Conservation (phyloP, 257 asterid species). For the Phtheirospermum japonicum region DNA sequence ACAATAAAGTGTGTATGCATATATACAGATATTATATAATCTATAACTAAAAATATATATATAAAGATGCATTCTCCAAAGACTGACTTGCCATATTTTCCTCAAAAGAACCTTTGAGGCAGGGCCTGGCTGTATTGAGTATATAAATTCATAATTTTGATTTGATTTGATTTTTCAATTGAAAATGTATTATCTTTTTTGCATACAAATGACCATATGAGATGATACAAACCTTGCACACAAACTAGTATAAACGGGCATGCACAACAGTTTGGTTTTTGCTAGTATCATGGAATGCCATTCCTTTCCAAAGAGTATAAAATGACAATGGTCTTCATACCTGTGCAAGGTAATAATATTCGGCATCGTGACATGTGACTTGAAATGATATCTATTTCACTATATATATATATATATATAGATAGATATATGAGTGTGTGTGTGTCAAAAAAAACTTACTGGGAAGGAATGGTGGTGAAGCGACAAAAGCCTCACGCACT, state of each 20-base stretch:
- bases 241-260: too few species aligned
- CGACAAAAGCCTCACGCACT: conserved; percentile 64
- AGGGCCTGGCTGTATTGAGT: conserved; percentile 35
- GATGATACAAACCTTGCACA: conserved; percentile 44
- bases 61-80: conserved; percentile 15
- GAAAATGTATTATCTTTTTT: neutral
- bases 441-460: conserved; percentile 33
- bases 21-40: too few species aligned
- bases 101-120: conserved; percentile 11
- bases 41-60: too few species aligned
- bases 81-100: conserved; percentile 16
- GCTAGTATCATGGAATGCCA: too few species aligned
- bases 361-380: too few species aligned
- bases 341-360: too few species aligned
- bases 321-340: too few species aligned
- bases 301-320: too few species aligned
- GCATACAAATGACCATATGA: neutral
- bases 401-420: too few species aligned
- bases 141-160: neutral
- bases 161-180: neutral
- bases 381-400: too few species aligned
- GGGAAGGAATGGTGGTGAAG: conserved; percentile 63
- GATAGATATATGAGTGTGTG: neutral
- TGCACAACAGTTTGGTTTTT: too few species aligned
- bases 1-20: too few species aligned